A percentile compares a stretch with the other conserved stretches of the same genome.
Evolutionary conservation across 2,329 filamentous ascomycete genomes (phyloP).

Genomic region (Cladosporium sp.): DNA sequence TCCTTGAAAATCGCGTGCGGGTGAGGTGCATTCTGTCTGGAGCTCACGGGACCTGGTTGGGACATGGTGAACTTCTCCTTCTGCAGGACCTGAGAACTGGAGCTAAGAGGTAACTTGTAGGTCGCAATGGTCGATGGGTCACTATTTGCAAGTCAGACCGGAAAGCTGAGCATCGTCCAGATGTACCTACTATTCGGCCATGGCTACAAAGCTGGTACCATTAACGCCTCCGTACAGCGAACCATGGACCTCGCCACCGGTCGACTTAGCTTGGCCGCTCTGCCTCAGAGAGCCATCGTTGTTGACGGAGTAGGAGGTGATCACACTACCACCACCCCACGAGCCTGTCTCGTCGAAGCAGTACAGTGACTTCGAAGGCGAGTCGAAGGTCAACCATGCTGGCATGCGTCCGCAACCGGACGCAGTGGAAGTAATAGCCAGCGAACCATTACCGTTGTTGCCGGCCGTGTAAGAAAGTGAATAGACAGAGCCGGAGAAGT

Average conservation of each 20-base stretch:
- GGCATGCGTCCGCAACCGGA: conserved; percentile 15
- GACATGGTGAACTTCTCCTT: conserved; percentile 22
- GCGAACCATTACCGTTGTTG: conserved; percentile 11
- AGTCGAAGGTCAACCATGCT: conserved; percentile 13
- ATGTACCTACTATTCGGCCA: conserved; percentile 13
- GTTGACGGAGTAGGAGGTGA: conserved; percentile 11
- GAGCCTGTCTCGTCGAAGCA: conserved; percentile 15
- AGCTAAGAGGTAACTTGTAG: conserved; percentile 32
- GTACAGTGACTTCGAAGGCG: conserved; percentile 8
- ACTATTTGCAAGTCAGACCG: not conserved
- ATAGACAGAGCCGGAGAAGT: conserved; percentile 13
- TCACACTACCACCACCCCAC: conserved; percentile 9
- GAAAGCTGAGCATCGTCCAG: not conserved
- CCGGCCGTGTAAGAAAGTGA: conserved; percentile 9
- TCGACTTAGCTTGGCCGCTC: conserved; percentile 11
- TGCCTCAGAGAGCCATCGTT: not conserved
- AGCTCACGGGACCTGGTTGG: conserved; percentile 26
- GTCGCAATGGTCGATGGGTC: conserved; percentile 30
- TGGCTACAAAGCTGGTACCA: conserved; percentile 12
- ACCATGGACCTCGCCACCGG: conserved; percentile 12
- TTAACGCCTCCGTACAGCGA: conserved; percentile 11
- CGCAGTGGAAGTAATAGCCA: conserved; percentile 5
- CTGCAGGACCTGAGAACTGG: conserved; percentile 25
- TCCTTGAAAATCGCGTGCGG: conserved; percentile 47
- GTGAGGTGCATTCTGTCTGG: conserved; percentile 53